Percentiles rank a stretch among this genome's conserved stretches.
These are phyloP conservation scores for Mentha longifolia DNA, from an alignment of 257 asterid species.

Conservation along the genomic window DNA sequence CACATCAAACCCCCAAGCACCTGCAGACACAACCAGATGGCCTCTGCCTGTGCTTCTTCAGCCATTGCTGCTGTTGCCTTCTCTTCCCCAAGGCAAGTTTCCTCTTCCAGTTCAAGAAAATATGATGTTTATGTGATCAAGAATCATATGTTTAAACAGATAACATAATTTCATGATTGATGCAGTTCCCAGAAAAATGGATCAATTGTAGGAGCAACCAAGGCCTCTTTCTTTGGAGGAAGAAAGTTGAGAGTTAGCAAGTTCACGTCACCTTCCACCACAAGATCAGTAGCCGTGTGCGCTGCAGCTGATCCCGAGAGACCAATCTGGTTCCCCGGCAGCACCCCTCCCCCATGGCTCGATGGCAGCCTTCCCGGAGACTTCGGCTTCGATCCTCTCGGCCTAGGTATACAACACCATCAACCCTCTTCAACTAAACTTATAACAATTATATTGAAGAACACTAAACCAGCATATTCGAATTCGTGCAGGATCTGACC, in stretches of 20 bases:
- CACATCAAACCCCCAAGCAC: conserved; percentile 20
- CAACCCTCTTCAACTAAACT: too few species aligned
- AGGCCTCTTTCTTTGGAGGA: conserved; percentile 82
- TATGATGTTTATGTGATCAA: background rate
- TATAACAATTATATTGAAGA: too few species aligned
- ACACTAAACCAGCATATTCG: background rate
- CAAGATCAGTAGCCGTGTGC: conserved; percentile 53
- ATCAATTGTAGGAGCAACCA: conserved; percentile 58
- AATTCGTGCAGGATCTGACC: conserved; percentile 72
- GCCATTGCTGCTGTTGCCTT: conserved; percentile 86
- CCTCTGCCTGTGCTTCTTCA: conserved; percentile 89
- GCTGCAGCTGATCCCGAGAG: conserved; percentile 83
- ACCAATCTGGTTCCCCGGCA: conserved; percentile 99
- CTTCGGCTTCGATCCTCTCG: conserved; percentile 98
- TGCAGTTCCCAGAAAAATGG: conserved; percentile 76
- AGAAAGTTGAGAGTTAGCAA: conserved; percentile 63
- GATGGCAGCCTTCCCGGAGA: conserved; percentile 99
- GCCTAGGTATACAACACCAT: conserved; percentile 57
- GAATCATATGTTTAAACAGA: too few species aligned
- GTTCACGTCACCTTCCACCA: conserved; percentile 47
- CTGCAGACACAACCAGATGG: conserved; percentile 48
- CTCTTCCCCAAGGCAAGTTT: conserved; percentile 83
- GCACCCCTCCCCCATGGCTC: conserved; percentile 97
- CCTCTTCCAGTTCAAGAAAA: background rate
- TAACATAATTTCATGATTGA: background rate